Evolutionary conservation across 352 stramenopile species (phyloP).

Genomic region (Globisporangium heterothallicum): DNA sequence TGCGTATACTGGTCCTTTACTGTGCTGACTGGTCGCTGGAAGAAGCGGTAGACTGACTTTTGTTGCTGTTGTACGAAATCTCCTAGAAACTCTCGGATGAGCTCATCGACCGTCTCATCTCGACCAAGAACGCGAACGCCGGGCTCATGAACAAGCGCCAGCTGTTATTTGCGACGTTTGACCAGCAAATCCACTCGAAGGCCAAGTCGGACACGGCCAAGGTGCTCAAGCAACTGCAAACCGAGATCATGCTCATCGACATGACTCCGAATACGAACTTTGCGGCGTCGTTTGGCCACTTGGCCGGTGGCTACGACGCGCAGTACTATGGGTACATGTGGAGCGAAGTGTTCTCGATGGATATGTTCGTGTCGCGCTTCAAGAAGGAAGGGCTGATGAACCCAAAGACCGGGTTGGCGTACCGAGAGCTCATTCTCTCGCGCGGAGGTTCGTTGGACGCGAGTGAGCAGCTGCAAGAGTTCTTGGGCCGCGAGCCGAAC

Average conservation of each 20-base stretch:
- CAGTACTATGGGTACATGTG: slow-evolving; percentile 90
- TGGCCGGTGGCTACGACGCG: slow-evolving; percentile 71
- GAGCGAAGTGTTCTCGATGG: slow-evolving; percentile 86
- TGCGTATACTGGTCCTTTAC: too few species aligned
- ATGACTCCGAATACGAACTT: slow-evolving; percentile 86
- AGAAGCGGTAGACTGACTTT: too few species aligned
- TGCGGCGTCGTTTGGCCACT: slow-evolving; percentile 77
- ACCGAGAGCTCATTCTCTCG: slow-evolving; percentile 84
- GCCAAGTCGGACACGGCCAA: slow-evolving; percentile 75
- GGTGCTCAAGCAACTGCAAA: slow-evolving; percentile 76
- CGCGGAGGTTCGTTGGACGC: slow-evolving; percentile 77
- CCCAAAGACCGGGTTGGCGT: slow-evolving; percentile 66
- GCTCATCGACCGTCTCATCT: slow-evolving; percentile 75
- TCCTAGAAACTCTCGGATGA: slow-evolving; percentile 73
- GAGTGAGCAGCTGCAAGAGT: slow-evolving; percentile 73
- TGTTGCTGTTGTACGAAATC: slow-evolving; percentile 8
- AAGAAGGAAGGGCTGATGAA: slow-evolving; percentile 84
- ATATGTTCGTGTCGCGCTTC: slow-evolving; percentile 89
- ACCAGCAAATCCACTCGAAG: slow-evolving; percentile 84
- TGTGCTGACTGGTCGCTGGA: too few species aligned
- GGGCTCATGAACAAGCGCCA: slow-evolving; percentile 82
- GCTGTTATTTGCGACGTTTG: slow-evolving; percentile 73
- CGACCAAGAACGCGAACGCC: slow-evolving; percentile 82
- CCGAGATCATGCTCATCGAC: slow-evolving; percentile 84
- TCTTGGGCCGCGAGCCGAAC: slow-evolving; percentile 71